Base-by-base conservation (phyloP, 2,329 filamentous ascomycete species). In the Graphilbum fragrans region DNA sequence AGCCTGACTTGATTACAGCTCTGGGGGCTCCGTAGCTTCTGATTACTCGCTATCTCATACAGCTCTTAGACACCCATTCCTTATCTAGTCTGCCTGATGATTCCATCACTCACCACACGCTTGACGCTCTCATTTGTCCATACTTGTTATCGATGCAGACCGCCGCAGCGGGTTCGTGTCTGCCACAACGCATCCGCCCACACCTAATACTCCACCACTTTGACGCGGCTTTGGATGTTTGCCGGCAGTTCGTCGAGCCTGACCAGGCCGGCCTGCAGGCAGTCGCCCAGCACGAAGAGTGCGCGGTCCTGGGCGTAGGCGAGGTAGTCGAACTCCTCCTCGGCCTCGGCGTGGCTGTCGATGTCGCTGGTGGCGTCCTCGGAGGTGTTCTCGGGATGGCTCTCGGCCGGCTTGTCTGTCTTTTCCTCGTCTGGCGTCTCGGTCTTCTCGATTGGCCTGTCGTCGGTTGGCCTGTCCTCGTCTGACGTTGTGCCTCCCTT, bases 261-360 rank as follows among this genome's bases (percentile, higher is more conserved):
- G 32, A 92, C 69, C 32, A 98, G 62, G 0, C 87, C 87, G 60
- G 94, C 61, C 42, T 71, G 65, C 42, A 96, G 65, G 40, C 86
- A 79, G 63, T 98, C 92, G 2, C 87, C 88, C 84, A 90, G 93
- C 63, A 98, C 92, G 61, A 95, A 92, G 64, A 92, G 69, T 0
- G 86, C 88, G 14, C 92, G 72, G 49, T 95, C 85, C 61, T 94
- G 86, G 8, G 92, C 80, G 61, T 96, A 98, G 11, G 74, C 77
- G 20, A 98, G 68, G 58, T 96, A 98, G 60, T 98, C 88, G 55
- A 96, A 98, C 54, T 86, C 84, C 35, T 86, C 84, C 22, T 71
- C 74, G 5, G 65, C 66, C 14, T 65, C 65, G 37, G 69, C 70
- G 35, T 62, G 55, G 4, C 8, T 22, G 32, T 38, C 31, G 23